Evolutionary conservation across 148 eudicot species (phyloP), one percentile per base, ranked within the genome.

Genomic region (Fagopyrum homotropicum): DNA sequence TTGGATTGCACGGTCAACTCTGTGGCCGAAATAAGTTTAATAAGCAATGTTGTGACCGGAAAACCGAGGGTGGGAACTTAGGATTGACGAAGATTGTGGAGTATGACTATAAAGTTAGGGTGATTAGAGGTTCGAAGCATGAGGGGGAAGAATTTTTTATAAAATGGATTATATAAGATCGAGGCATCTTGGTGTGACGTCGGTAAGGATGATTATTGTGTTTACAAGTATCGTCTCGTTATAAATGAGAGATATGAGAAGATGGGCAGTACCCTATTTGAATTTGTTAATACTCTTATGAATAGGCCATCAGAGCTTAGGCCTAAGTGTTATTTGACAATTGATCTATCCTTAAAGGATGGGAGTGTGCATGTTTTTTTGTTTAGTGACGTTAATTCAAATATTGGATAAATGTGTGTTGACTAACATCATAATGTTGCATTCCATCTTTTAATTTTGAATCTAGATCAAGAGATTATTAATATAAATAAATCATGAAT

Each of bases 201-300:
- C 74, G 97, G 98, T 6, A 92, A 77, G 82, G 89, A 97, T 63
- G 98, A 97, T 43, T 92, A 85, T 79, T 92, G 97, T 45, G 98
- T 95, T n/a, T 92, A 76, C 79, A 95, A 95, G 87, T 95, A 71
- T 79, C 89, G 81, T 72, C 90, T 95, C 35, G 60, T 81, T 15
- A 85, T 97, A 72, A 87, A 85, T 49, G 91, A 88, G 63, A 83
- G 85, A 72, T 97, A 95, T 74, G 86, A 86, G 63, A 96, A 86
- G 64, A 95, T 95, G 98, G 98, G 98, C 1, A 95, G 98, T 81
- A 17, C 81, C 26, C 11, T 87, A 72, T 83, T 95, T 83, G 87
- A 72, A 51, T 81, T 83, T 40, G 97, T 96, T 40, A 74, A 71
- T 73, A 82, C 76, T 46, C 79, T 95, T 78, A 89, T 84, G 87